A percentile compares a stretch with the other conserved stretches of the same genome.
phyloP scores from a whole-genome alignment of 1,284 basidiomycete species.

The Tylopilus sp. region DNA sequence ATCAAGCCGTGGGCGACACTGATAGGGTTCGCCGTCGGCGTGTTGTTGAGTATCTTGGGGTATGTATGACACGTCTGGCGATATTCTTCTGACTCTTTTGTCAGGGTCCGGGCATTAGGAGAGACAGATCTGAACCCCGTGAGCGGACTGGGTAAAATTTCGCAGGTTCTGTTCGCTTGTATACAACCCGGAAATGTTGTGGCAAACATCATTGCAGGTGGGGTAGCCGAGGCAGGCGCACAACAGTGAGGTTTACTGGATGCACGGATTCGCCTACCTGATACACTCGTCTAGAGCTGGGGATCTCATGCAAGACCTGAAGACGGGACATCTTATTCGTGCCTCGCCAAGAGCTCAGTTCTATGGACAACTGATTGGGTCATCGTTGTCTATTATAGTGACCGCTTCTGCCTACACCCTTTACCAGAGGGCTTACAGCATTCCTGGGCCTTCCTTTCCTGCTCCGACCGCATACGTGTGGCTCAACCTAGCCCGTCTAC shows the following conservation, averaged over 20 bases:
- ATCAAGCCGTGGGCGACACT: constrained; percentile 94
- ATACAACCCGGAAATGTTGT: constrained; percentile 93
- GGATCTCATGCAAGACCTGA: constrained; percentile 97
- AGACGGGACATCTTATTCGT: constrained; percentile 87
- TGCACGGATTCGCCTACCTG: background rate
- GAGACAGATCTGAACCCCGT: constrained; percentile 95
- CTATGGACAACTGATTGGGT: constrained; percentile 86
- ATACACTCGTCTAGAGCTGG: constrained; percentile 62
- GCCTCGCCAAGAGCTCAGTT: constrained; percentile 88
- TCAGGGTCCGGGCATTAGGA: constrained; percentile 82
- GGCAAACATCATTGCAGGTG: constrained; percentile 94
- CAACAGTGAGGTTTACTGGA: constrained; percentile 65
- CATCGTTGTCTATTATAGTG: constrained; percentile 82
- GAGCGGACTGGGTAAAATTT: constrained; percentile 92
- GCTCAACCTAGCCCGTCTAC: constrained; percentile 86
- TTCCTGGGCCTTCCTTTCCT: constrained; percentile 87
- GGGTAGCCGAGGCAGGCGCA: constrained; percentile 94
- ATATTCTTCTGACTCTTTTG: constrained; percentile 10
- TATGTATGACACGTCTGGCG: constrained; percentile 36
- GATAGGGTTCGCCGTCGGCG: constrained; percentile 80
- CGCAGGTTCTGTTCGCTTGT: constrained; percentile 90
- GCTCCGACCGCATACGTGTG: constrained; percentile 92
- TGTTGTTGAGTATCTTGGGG: constrained; percentile 85
- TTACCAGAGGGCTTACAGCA: constrained; percentile 83
- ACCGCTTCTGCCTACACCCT: constrained; percentile 85